These are phyloP conservation scores for Bolboschoenoplectus hybrid DNA, from an alignment of 202 grass and related monocot species.

Conservation along the genomic window DNA sequence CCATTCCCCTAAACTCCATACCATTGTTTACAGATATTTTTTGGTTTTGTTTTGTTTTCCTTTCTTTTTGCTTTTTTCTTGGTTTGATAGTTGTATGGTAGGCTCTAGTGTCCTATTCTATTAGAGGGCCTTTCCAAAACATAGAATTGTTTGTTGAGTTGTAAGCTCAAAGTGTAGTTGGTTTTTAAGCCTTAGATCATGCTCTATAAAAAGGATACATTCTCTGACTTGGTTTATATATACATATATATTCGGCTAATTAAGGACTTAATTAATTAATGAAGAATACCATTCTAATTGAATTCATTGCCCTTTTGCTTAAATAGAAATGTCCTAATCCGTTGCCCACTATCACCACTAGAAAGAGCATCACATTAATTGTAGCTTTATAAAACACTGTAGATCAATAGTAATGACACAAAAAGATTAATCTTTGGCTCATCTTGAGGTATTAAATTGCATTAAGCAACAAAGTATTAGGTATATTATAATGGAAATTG, in stretches of 20 bases:
- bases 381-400: conserved; percentile 5
- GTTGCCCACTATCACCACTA: conserved; percentile 17
- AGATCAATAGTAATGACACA: conserved; percentile 2
- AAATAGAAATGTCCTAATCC: conserved; percentile 9
- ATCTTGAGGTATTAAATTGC: neutral
- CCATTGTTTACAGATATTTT: conserved; percentile 37
- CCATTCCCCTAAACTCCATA: conserved; percentile 54
- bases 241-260: neutral
- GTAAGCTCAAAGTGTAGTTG: neutral
- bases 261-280: neutral
- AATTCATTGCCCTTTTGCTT: neutral
- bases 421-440: neutral
- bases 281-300: neutral
- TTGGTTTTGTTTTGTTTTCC: neutral
- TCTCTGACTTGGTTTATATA: neutral
- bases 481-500: neutral
- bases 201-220: conserved; percentile 17
- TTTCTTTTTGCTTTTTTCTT: neutral
- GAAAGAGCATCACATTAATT: conserved; percentile 14
- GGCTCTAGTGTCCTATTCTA: neutral
- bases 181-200: neutral
- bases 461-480: neutral
- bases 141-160: neutral
- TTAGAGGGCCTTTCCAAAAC: neutral
- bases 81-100: neutral